Percentiles rank a stretch among this genome's conserved stretches.
Conservation (phyloP, 495 filamentous ascomycete species). For the Hyaloscypha hepaticicola region DNA sequence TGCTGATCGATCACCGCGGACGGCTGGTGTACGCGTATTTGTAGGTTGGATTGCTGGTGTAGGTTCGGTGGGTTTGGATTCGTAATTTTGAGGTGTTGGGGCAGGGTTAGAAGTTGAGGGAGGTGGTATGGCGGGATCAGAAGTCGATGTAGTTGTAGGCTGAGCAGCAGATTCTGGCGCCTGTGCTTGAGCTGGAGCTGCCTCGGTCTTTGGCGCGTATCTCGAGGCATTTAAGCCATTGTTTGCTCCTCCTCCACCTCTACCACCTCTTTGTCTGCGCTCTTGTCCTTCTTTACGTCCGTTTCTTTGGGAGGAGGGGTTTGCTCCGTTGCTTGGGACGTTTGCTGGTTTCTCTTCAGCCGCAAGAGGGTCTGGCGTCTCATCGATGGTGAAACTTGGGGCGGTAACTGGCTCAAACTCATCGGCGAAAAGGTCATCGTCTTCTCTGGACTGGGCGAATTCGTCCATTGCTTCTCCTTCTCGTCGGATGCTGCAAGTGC, state of each 20-base stretch:
- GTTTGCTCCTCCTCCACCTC: constrained; percentile 25
- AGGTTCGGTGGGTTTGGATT: not conserved
- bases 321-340: not conserved
- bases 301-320: not conserved
- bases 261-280: constrained; percentile 26
- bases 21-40: constrained; percentile 42
- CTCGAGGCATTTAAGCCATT: constrained; percentile 14
- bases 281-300: constrained; percentile 1
- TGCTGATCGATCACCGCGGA: constrained; percentile 66
- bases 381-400: constrained; percentile 34
- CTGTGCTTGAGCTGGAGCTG: not conserved
- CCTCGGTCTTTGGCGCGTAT: constrained; percentile 17
- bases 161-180: constrained; percentile 5
- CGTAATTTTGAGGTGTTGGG: not conserved
- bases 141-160: not conserved
- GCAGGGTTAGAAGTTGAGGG: not conserved
- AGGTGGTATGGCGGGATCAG: not conserved
- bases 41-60: constrained; percentile 8
- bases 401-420: constrained; percentile 63
- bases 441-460: constrained; percentile 65
- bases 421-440: constrained; percentile 70
- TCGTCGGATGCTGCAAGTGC: not conserved
- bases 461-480: constrained; percentile 37
- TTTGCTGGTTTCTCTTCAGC: not conserved
- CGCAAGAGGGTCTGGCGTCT: constrained; percentile 2